phyloP scores from a whole-genome alignment of 2,329 filamentous ascomycete species.

The Oidium heveae region DNA sequence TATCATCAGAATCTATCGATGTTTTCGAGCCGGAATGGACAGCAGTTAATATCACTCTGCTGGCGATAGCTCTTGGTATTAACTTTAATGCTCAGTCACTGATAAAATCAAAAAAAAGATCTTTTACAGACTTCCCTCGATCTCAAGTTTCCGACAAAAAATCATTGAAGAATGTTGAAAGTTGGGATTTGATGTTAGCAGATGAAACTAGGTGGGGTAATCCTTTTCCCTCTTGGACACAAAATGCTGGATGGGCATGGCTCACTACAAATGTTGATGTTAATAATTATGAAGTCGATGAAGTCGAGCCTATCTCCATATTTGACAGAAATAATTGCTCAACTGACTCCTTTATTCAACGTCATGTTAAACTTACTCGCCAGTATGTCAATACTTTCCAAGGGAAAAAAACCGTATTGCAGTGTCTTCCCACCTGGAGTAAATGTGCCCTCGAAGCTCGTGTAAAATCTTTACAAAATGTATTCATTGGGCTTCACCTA shows the following conservation, averaged over 20 bases:
- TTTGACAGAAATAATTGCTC: conserved; percentile 17
- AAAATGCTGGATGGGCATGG: conserved; percentile 46
- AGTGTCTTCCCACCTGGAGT: conserved; percentile 38
- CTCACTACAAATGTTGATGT: conserved; percentile 24
- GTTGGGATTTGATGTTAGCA: conserved; percentile 22
- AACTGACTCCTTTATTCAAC: conserved; percentile 24
- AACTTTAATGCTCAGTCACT: conserved; percentile 17
- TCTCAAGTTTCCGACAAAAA: conserved; percentile 25
- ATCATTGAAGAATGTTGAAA: conserved; percentile 15
- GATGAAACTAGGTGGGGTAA: conserved; percentile 16
- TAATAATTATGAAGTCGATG: conserved; percentile 9
- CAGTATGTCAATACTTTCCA: conserved; percentile 35
- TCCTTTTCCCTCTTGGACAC: conserved; percentile 28
- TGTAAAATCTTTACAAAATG: conserved; percentile 34
- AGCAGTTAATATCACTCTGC: conserved; percentile 34
- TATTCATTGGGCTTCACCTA: conserved; percentile 58
- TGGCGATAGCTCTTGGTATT: conserved; percentile 36
- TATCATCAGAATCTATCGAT: conserved; percentile 22
- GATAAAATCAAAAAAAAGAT: conserved; percentile 14
- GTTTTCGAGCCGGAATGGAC: conserved; percentile 41
- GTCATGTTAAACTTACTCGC: conserved; percentile 31
- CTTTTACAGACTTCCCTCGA: conserved; percentile 16
- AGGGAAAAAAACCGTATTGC: conserved; percentile 29
- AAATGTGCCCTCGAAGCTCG: conserved; percentile 27
- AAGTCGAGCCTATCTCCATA: conserved; percentile 4